Evolutionary conservation across 495 filamentous ascomycete species (phyloP), one percentile per base, ranked within the genome.

Genomic region (Antarctomyces pellizariae): DNA sequence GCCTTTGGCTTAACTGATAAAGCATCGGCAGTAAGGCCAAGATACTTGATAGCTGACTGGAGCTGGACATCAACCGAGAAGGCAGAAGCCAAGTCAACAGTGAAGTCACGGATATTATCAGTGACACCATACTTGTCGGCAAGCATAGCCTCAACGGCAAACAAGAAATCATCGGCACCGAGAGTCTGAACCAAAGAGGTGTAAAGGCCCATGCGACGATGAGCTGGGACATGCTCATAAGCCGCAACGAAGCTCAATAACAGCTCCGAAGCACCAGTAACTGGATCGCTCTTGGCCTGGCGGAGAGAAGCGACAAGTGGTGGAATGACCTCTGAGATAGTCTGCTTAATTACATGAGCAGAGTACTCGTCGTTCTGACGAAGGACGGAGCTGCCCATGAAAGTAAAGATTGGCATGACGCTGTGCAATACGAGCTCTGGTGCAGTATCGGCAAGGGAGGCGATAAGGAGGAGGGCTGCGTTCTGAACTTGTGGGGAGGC

Each of bases 341-440:
- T 93, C 45, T 75, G 66, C 28, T 73, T 75, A 33, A 93, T 79
- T 14, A 95, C 83, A 39, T 89, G 72, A 3, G 79, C 80, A 3
- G 86, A 95, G 48, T 86, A 93, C 21, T 93, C 83, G 40, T 97
- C 86, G 34, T 79, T 72, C 49, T 89, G 80, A 16, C 73, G 66
- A 12, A 97, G 61, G 6, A 90, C 68, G 14, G 74, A 84, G 16
- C 71, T 68, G 19, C 80, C 75, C 77, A 93, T 90, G 48, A 92
- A 93, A 0, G 86, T 93, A 50, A 97, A 97, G 18, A 97, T 83
- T 4, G 89, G 89, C 86, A 97, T 95, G 27, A 97, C 75, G 33
- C 77, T 91, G 43, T 97, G 83, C 27, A 95, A 59, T 6, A 97
- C 75, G 13, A 80, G 49, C 39, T 92, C 78, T 1, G 86, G 86